Evolutionary conservation across 345 rosid genomes (phyloP), one percentile per base, ranked within the genome.

Genomic region (Populus simonii): DNA sequence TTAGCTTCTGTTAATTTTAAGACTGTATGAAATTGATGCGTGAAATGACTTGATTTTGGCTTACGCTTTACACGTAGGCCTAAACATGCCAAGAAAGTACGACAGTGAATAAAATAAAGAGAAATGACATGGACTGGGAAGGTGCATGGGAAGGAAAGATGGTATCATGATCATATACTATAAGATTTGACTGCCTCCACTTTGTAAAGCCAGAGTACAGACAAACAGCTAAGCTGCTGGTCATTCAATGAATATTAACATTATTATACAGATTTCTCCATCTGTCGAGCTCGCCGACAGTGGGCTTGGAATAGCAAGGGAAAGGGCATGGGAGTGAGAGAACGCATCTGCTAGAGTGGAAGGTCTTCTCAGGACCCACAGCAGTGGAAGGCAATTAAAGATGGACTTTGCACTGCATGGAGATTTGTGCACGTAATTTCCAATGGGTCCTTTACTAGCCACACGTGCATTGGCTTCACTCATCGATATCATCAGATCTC

Each of bases 221-320:
- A 76, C 82, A 84, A 87, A 70, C 91, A 89, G 93, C 92, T 86
- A 79, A 85, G 90, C 92, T 57, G 72, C 36, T 51, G n/a, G 23
- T 9, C 49, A 25, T 38, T 7, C 13, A 33, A 6, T 2, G 39
- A 33, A 25, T 51, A 13, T 29, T 10, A 43, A 3, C 7, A 6
- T 22, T 15, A 5, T 7, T 69, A n/a, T 2, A 4, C 15, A 43
- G 4, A 10, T 22, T 20, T 45, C 47, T 2, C 62, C 47, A n/a
- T 5, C 35, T 45, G 7, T 10, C 0, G 33, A n/a, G 67, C 66
- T 73, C 83, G 84, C 89, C 88, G 88, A 87, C 89, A 83, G 78
- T 73, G 38, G 6, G 75, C 55, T 55, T 23, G 23, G 47, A 70
- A 70, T 68, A 70, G 59, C 47, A 31, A 35, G 74, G 55, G 18